Percentiles rank a stretch among this genome's conserved stretches.
Conservation (phyloP, 192 early-diverging fungal genomes). For the Haplosporangium gracile region DNA sequence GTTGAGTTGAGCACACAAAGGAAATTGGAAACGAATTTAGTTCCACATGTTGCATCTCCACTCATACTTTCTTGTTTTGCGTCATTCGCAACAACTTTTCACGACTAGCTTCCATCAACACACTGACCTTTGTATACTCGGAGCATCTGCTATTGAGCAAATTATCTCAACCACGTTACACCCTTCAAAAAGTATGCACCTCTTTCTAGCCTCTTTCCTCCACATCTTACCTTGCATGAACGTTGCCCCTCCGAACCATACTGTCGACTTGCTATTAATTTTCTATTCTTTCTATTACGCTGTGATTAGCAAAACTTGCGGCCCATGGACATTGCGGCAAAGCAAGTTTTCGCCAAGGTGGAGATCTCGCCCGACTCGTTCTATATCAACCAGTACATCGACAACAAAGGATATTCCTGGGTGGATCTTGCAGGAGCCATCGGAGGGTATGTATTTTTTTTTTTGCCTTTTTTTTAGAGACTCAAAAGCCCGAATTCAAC, state of each 20-base stretch:
- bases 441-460: slow-evolving; percentile 34
- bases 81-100: not conserved
- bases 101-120: slow-evolving; percentile 40
- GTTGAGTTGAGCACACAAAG: not conserved
- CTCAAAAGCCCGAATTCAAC: not conserved
- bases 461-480: not conserved
- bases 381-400: slow-evolving; percentile 30
- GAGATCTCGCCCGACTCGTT: slow-evolving; percentile 43
- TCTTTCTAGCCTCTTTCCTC: not conserved
- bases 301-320: slow-evolving; percentile 38
- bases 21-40: not conserved
- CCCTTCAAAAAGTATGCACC: slow-evolving; percentile 35
- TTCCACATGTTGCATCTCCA: not conserved
- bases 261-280: not conserved
- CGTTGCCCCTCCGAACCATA: no score
- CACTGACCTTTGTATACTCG: slow-evolving; percentile 41
- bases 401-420: slow-evolving; percentile 52
- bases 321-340: slow-evolving; percentile 12
- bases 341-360: slow-evolving; percentile 17
- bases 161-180: slow-evolving; percentile 12
- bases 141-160: slow-evolving; percentile 17
- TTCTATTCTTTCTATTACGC: not conserved
- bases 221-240: not conserved
- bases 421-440: slow-evolving; percentile 46
- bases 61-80: not conserved